phyloP scores from a whole-genome alignment of 2,329 filamentous ascomycete genomes.

The Plectosphaerella cucumerina region DNA sequence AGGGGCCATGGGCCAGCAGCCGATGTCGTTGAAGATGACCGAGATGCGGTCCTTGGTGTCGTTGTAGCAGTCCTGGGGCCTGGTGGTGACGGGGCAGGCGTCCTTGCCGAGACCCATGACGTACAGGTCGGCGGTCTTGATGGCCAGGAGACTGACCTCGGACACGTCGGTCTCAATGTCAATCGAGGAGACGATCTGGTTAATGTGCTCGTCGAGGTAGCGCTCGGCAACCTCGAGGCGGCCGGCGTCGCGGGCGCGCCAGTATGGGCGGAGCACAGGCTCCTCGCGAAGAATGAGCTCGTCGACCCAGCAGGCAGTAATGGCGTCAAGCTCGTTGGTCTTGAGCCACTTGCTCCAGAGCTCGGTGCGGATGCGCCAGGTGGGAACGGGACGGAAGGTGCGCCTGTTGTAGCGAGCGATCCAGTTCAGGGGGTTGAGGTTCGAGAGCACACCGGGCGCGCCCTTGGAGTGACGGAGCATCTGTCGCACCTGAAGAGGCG shows the following conservation, averaged over 20 bases:
- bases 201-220: conserved; percentile 32
- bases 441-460: conserved; percentile 14
- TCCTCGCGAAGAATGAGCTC: conserved; percentile 43
- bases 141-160: conserved; percentile 30
- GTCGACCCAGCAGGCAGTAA: conserved; percentile 45
- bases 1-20: conserved; percentile 49
- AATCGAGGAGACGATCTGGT: conserved; percentile 30
- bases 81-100: conserved; percentile 32
- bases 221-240: conserved; percentile 35
- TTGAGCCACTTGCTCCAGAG: conserved; percentile 48
- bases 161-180: conserved; percentile 33
- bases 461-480: conserved; percentile 17
- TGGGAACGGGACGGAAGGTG: conserved; percentile 32
- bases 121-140: conserved; percentile 34
- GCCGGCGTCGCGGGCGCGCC: conserved; percentile 37
- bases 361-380: conserved; percentile 41
- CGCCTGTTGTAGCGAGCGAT: conserved; percentile 16
- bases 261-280: conserved; percentile 38
- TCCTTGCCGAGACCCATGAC: conserved; percentile 37
- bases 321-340: conserved; percentile 38
- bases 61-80: conserved; percentile 34
- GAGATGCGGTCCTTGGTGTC: conserved; percentile 44
- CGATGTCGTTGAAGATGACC: conserved; percentile 47
- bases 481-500: conserved; percentile 18
- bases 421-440: conserved; percentile 19